These are phyloP conservation scores for Aspergillus sp. DNA, from an alignment of 2,329 filamentous ascomycete species.

Conservation along the genomic window DNA sequence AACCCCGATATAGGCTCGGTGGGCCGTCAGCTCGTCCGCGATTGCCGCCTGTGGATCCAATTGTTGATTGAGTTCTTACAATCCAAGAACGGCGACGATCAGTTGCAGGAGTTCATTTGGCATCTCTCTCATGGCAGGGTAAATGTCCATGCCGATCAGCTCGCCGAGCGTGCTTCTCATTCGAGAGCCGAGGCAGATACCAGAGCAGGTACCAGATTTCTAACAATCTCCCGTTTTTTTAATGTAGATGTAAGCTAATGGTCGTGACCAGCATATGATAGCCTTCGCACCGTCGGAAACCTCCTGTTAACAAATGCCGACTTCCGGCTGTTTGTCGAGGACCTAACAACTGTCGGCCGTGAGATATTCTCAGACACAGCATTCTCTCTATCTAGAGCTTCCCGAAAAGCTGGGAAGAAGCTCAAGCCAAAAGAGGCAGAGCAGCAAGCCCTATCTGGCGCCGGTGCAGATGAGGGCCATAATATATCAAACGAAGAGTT, in stretches of 20 bases:
- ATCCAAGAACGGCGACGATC: constrained; percentile 79
- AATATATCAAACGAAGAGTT: constrained; percentile 64
- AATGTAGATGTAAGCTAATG: constrained; percentile 6
- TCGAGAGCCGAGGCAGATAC: constrained; percentile 70
- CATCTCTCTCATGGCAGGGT: constrained; percentile 73
- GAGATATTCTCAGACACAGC: constrained; percentile 88
- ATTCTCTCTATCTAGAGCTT: constrained; percentile 72
- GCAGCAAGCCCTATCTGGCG: constrained; percentile 50
- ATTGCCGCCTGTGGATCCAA: constrained; percentile 70
- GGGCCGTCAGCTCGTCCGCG: constrained; percentile 70
- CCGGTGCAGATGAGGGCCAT: constrained; percentile 45
- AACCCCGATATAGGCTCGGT: constrained; percentile 74
- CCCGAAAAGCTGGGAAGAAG: constrained; percentile 70
- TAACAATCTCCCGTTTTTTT: background rate
- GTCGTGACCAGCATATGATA: constrained; percentile 65
- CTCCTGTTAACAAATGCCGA: constrained; percentile 88
- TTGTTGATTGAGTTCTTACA: constrained; percentile 78
- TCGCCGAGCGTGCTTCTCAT: constrained; percentile 60
- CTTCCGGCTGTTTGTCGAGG: constrained; percentile 81
- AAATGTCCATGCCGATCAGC: constrained; percentile 64
- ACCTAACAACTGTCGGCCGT: constrained; percentile 73
- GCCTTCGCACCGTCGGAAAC: constrained; percentile 76
- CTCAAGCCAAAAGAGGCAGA: constrained; percentile 68
- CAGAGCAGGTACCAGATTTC: constrained; percentile 56
- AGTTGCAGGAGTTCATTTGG: constrained; percentile 92